phyloP scores from a whole-genome alignment of 495 filamentous ascomycete species.

The Halenospora varia region DNA sequence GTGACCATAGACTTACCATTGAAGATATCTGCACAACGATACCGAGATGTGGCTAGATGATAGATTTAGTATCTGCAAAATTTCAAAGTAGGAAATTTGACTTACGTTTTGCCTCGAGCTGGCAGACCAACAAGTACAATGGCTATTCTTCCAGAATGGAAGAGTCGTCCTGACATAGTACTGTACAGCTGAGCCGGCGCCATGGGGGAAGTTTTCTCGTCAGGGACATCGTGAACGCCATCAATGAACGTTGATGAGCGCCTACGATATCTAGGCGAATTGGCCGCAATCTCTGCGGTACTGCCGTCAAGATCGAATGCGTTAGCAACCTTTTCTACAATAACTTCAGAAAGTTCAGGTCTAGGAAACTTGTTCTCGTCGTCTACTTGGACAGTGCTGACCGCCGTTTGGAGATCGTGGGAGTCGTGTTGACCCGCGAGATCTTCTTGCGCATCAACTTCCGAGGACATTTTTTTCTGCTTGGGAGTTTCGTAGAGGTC shows the following conservation, averaged over 20 bases:
- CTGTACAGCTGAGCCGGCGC: constrained; percentile 97
- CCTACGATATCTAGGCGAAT: constrained; percentile 75
- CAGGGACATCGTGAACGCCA: constrained; percentile 90
- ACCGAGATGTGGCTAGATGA: constrained; percentile 80
- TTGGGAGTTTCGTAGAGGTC: neutral
- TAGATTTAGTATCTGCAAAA: constrained; percentile 22
- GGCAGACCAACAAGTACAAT: constrained; percentile 96
- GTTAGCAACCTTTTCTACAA: neutral
- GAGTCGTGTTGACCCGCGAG: neutral
- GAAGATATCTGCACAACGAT: constrained; percentile 87
- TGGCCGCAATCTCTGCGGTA: constrained; percentile 85
- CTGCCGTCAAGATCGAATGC: constrained; percentile 31
- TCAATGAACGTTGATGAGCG: constrained; percentile 94
- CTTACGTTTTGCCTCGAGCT: constrained; percentile 93
- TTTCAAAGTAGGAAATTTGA: constrained; percentile 12
- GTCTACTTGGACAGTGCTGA: neutral
- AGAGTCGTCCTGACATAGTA: constrained; percentile 93
- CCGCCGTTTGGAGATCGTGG: neutral
- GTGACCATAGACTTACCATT: constrained; percentile 57
- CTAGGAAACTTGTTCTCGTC: neutral
- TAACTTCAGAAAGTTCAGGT: constrained; percentile 10
- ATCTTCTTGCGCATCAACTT: neutral
- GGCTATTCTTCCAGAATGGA: constrained; percentile 94
- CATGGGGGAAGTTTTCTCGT: constrained; percentile 63
- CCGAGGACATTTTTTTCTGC: neutral